Evolutionary conservation across 257 asterid species (phyloP).

Genomic region (Capsicum rhomboideum): DNA sequence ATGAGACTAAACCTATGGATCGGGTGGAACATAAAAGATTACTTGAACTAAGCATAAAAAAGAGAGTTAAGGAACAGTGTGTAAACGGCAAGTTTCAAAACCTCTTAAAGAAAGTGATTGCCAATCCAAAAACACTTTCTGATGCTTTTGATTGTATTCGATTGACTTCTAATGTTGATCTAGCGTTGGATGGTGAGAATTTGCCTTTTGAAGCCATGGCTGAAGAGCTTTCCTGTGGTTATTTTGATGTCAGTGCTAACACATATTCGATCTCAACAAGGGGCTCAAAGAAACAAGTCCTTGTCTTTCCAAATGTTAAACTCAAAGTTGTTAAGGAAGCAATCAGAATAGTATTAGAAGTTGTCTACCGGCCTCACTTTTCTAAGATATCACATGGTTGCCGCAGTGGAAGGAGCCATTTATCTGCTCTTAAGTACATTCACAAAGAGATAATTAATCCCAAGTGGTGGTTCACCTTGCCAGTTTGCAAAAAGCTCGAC

Average conservation of each 20-base stretch:
- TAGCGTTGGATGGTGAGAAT: constrained; percentile 27
- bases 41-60: constrained; percentile 67
- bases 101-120: constrained; percentile 65
- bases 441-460: constrained; percentile 62
- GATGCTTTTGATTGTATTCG: constrained; percentile 76
- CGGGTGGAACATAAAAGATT: constrained; percentile 49
- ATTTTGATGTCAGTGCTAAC: constrained; percentile 52
- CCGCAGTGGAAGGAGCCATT: constrained; percentile 74
- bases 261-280: constrained; percentile 50
- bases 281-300: constrained; percentile 55
- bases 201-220: constrained; percentile 66
- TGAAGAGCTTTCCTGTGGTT: constrained; percentile 56
- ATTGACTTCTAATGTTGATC: constrained; percentile 53
- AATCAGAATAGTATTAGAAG: constrained; percentile 66
- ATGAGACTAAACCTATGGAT: constrained; percentile 33
- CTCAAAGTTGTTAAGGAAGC: constrained; percentile 84
- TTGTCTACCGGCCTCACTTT: constrained; percentile 74
- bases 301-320: constrained; percentile 58
- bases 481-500: constrained; percentile 44
- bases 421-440: constrained; percentile 77
- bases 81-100: constrained; percentile 55
- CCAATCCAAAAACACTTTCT: constrained; percentile 58
- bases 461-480: constrained; percentile 77
- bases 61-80: constrained; percentile 74
- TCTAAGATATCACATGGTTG: constrained; percentile 84